phyloP scores from a whole-genome alignment of 176 grass and related monocot genomes.

The Pharus latifolius region DNA sequence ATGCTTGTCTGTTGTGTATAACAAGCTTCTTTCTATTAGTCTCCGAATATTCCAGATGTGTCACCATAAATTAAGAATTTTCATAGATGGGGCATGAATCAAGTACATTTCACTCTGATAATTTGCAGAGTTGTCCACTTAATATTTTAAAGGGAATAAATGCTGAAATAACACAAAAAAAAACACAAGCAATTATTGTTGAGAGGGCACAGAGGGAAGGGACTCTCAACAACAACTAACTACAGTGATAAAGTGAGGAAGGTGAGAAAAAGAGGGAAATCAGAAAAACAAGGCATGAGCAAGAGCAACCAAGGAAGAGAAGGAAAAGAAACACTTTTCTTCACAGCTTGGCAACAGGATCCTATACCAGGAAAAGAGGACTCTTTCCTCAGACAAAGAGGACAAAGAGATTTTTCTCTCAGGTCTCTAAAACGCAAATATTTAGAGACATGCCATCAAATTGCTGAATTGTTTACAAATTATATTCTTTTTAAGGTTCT shows the following conservation, averaged over 20 bases:
- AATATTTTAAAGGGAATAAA: not conserved
- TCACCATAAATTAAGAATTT: too few relatives aligned
- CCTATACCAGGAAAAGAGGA: not conserved
- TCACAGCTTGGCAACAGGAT: slow-evolving; percentile 13
- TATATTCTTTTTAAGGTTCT: too few relatives aligned
- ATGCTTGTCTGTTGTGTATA: not conserved
- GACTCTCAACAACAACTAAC: not conserved
- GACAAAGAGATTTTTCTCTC: not conserved
- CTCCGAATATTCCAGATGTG: not conserved
- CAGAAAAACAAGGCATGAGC: slow-evolving; percentile 8
- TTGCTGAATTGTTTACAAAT: not conserved
- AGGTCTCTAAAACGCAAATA: not conserved
- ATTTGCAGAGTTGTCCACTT: not conserved
- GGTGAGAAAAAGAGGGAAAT: not conserved
- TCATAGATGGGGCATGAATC: too few relatives aligned
- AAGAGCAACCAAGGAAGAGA: not conserved
- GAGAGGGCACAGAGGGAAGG: not conserved
- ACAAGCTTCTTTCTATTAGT: not conserved
- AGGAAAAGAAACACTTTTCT: slow-evolving; percentile 11
- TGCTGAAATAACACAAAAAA: not conserved
- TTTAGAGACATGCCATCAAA: not conserved
- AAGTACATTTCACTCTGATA: too few relatives aligned
- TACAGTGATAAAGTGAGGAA: not conserved
- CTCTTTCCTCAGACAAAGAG: not conserved
- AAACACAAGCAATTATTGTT: slow-evolving; percentile 8